Evolutionary conservation across 176 grass and related monocot species (phyloP).

Genomic region (Puya raimondii): DNA sequence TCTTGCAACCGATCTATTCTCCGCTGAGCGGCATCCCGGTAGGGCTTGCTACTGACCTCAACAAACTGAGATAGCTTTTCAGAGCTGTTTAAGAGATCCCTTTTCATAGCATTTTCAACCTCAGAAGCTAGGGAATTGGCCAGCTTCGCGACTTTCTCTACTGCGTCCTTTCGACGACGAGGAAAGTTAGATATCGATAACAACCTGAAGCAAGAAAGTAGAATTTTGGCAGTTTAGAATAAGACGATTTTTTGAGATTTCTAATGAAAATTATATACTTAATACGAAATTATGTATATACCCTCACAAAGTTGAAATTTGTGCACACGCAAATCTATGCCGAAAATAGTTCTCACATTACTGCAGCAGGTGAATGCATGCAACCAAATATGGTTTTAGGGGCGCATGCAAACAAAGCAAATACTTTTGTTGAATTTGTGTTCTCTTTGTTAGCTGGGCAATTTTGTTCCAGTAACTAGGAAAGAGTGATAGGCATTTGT

Average conservation of each 20-base stretch:
- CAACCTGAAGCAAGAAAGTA: slow-evolving; percentile 29
- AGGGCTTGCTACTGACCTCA: slow-evolving; percentile 55
- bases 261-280: not conserved
- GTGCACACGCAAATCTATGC: too few species aligned
- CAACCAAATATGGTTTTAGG: too few species aligned
- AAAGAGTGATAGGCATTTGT: too few species aligned
- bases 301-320: too few species aligned
- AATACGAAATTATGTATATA: too few species aligned
- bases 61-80: slow-evolving; percentile 56
- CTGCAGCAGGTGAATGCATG: too few species aligned
- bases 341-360: too few species aligned
- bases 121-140: slow-evolving; percentile 51
- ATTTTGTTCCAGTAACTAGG: too few species aligned
- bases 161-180: slow-evolving; percentile 42
- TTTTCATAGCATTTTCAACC: slow-evolving; percentile 69
- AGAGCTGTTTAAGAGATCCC: slow-evolving; percentile 50
- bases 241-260: not conserved
- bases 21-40: slow-evolving; percentile 45
- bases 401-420: too few species aligned
- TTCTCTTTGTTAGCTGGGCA: too few species aligned
- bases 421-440: too few species aligned
- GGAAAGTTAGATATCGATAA: slow-evolving; percentile 84
- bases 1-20: slow-evolving; percentile 56
- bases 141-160: slow-evolving; percentile 51
- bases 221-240: not conserved